Percentiles rank a stretch among this genome's conserved stretches.
Conservation (phyloP, 352 stramenopile genomes). For the Pythium phragmitis region DNA sequence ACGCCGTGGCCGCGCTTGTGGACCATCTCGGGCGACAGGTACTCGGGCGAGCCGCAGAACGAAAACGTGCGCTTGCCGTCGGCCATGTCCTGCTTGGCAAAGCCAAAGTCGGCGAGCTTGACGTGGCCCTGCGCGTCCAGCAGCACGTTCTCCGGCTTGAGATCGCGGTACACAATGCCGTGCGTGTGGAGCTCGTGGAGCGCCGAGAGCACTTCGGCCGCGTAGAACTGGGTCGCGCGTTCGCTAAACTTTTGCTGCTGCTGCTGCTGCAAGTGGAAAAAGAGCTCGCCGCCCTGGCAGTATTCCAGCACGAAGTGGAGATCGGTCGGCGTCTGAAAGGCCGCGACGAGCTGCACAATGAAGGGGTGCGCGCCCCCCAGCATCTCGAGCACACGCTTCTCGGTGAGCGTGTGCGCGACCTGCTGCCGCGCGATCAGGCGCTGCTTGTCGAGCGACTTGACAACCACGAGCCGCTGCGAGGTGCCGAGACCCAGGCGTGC, state of each 20-base stretch:
- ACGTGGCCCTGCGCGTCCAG: slow-evolving; percentile 75
- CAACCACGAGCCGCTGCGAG: slow-evolving; percentile 62
- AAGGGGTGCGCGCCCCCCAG: slow-evolving; percentile 64
- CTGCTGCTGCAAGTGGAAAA: slow-evolving; percentile 85
- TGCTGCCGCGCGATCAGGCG: slow-evolving; percentile 75
- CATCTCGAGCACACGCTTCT: slow-evolving; percentile 74
- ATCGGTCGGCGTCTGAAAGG: slow-evolving; percentile 75
- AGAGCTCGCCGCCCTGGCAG: slow-evolving; percentile 82
- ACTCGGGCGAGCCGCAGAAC: slow-evolving; percentile 84
- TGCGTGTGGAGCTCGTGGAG: slow-evolving; percentile 47
- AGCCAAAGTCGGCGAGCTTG: slow-evolving; percentile 83
- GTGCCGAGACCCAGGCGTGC: slow-evolving; percentile 39
- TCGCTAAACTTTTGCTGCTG: slow-evolving; percentile 68
- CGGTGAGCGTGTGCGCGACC: slow-evolving; percentile 72
- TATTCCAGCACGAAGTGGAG: slow-evolving; percentile 87
- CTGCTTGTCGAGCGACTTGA: slow-evolving; percentile 84
- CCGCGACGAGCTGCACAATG: slow-evolving; percentile 69
- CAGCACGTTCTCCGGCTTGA: slow-evolving; percentile 82
- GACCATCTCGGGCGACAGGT: slow-evolving; percentile 87
- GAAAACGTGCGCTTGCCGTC: slow-evolving; percentile 62
- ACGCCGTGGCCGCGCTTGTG: slow-evolving; percentile 64
- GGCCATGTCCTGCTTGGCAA: slow-evolving; percentile 71
- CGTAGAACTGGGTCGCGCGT: slow-evolving; percentile 64
- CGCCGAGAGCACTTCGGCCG: slow-evolving; percentile 65
- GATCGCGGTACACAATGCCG: slow-evolving; percentile 60